Conservation (phyloP, 306 rosid genomes). For the Elaeagnus macrophylla region DNA sequence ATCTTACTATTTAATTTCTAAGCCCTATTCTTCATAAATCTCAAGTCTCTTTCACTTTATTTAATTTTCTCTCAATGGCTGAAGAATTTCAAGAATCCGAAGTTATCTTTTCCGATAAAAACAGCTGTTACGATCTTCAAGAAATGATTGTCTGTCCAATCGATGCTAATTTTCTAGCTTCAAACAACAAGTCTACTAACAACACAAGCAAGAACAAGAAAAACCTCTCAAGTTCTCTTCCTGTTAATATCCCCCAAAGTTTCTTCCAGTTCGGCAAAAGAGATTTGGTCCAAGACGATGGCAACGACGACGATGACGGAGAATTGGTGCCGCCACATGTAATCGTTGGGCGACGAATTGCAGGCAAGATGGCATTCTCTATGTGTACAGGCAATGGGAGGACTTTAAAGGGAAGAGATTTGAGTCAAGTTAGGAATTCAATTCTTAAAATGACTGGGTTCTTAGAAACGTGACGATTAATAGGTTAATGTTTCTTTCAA, state of each 20-base stretch:
- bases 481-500: too few species aligned
- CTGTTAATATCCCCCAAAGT: slow-evolving; percentile 48
- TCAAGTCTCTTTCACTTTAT: background rate
- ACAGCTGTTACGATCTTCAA: background rate
- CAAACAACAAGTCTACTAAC: background rate
- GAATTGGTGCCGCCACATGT: slow-evolving; percentile 75
- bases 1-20: slow-evolving; percentile 1
- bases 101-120: slow-evolving; percentile 44
- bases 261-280: slow-evolving; percentile 4
- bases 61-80: slow-evolving; percentile 20
- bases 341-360: slow-evolving; percentile 42
- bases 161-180: background rate
- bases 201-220: slow-evolving; percentile 6
- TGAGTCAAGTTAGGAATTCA: slow-evolving; percentile 72
- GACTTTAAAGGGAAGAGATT: slow-evolving; percentile 85
- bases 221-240: slow-evolving; percentile 34
- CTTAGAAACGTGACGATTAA: slow-evolving; percentile 40
- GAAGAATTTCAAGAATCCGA: slow-evolving; percentile 65
- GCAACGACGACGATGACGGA: slow-evolving; percentile 26
- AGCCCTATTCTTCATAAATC: slow-evolving; percentile 5
- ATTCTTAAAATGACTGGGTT: slow-evolving; percentile 89
- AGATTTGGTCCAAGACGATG: slow-evolving; percentile 14
- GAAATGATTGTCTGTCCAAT: background rate
- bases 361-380: slow-evolving; percentile 63
- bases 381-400: slow-evolving; percentile 71